Evolutionary conservation across 306 rosid genomes (phyloP).

Genomic region (Senna tora): DNA sequence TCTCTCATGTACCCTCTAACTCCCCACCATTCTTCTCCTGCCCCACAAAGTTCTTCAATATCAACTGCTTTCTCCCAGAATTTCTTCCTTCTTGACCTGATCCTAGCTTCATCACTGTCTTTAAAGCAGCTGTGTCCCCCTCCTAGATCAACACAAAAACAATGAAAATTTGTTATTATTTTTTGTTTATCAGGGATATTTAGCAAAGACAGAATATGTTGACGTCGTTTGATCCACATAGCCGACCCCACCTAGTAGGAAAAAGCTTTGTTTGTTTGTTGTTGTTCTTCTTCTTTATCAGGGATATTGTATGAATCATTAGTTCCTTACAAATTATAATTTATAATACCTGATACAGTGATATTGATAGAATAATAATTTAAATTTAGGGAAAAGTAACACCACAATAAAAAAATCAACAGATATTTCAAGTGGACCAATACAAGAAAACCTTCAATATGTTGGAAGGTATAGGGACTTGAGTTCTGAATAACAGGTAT

Average conservation of each 20-base stretch:
- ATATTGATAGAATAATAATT: not conserved
- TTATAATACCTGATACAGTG: not conserved
- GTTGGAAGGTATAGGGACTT: not conserved
- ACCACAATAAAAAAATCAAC: conserved; percentile 8
- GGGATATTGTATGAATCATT: not conserved
- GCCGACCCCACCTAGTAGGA: no score
- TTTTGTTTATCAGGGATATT: not conserved
- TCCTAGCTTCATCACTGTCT: conserved; percentile 96
- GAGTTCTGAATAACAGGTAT: not conserved
- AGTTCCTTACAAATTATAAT: not conserved
- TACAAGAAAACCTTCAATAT: not conserved
- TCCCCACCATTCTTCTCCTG: conserved; percentile 97
- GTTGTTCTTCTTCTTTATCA: no score
- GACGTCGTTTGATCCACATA: no score
- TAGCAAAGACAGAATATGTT: no score
- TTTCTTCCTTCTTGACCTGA: conserved; percentile 76
- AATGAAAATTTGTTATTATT: conserved; percentile 21
- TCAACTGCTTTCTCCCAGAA: conserved; percentile 97
- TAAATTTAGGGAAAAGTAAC: not conserved
- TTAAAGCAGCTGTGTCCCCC: conserved; percentile 98
- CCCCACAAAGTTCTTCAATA: conserved; percentile 84
- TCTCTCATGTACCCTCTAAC: conserved; percentile 92
- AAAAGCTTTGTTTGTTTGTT: no score
- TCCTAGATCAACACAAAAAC: conserved; percentile 56
- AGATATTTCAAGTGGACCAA: not conserved